A percentile compares a stretch with the other conserved stretches of the same genome.
phyloP scores from a whole-genome alignment of 2,329 filamentous ascomycete species.

The Arthrobotrys sphaeroides region DNA sequence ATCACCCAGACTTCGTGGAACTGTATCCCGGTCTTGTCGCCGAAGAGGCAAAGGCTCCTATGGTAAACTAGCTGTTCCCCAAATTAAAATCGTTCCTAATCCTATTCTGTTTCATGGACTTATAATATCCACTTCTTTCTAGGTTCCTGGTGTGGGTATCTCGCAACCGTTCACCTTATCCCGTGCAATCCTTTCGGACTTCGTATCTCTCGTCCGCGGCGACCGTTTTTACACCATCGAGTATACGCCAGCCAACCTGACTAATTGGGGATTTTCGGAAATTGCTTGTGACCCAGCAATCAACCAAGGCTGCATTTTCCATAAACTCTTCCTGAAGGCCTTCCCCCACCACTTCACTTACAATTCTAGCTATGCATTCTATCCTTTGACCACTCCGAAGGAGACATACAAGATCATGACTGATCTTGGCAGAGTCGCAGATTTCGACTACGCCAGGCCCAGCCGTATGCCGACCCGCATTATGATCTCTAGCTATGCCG shows the following conservation, averaged over 20 bases:
- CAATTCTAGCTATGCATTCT: slow-evolving; percentile 84
- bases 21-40: slow-evolving; percentile 81
- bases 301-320: slow-evolving; percentile 84
- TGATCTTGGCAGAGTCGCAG: slow-evolving; percentile 71
- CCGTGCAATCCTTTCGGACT: slow-evolving; percentile 78
- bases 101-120: not conserved
- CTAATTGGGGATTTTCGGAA: slow-evolving; percentile 84
- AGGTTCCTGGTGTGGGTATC: slow-evolving; percentile 74
- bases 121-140: not conserved
- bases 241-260: slow-evolving; percentile 76
- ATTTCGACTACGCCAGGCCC: slow-evolving; percentile 74
- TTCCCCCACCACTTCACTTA: slow-evolving; percentile 81
- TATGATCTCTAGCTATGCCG: slow-evolving; percentile 70
- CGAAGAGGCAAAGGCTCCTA: slow-evolving; percentile 77
- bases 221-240: slow-evolving; percentile 81
- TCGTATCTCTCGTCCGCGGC: slow-evolving; percentile 78
- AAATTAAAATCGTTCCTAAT: not conserved
- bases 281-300: slow-evolving; percentile 76
- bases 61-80: slow-evolving; percentile 62
- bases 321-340: slow-evolving; percentile 81
- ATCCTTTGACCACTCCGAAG: slow-evolving; percentile 74
- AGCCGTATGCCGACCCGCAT: slow-evolving; percentile 66
- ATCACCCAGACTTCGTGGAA: slow-evolving; percentile 81
- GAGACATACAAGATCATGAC: slow-evolving; percentile 79
- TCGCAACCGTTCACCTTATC: slow-evolving; percentile 80